Evolutionary conservation across 176 grass and related monocot species (phyloP), one percentile per base, ranked within the genome.

Genomic region (maize (Zea mays)): DNA sequence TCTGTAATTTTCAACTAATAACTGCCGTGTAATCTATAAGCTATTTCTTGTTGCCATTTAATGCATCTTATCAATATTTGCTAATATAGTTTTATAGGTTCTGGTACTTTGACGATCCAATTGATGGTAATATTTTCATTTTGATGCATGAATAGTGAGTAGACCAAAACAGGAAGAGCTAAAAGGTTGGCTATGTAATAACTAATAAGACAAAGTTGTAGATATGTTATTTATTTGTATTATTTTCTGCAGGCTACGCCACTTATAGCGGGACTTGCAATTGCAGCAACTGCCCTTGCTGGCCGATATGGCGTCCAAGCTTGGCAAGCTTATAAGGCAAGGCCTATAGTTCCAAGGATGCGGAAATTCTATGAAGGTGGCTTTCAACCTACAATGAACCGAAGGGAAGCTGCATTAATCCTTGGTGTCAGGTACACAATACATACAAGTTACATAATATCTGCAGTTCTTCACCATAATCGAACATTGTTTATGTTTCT

Each of bases 351-450:
- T 65, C 95, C 91, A 41, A 86, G 80, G 60, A 92, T 98, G 95
- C 91, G 85, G 55, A 94, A 87, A 86, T 98, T 98, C 74, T 98
- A 98, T 75, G 95, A 94, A 92, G 95, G 91, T 65, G 91, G 91
- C 8, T 98, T 98, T 65, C 95, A 98, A 70, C 56, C 87, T 86
- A 84, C 75, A 46, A 94, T 94, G 95, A 92, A 38, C 52, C 84
- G 66, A 70, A 88, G 89, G 42, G 91, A 98, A 90, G 95, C 95
- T 84, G 57, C 85, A 84, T 81, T 92, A 81, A 90, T 98, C 65
- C 79, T 98, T 38, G 91, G 95, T 51, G 78, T 98, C 72, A 98
- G 91, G 91, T 94, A 67, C 41, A 14, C 71, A 72, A 48, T 73
- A n/a, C 59, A 65, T 59, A 43, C 65, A 67, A 73, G 12, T 16